Percentiles rank a stretch among this genome's conserved stretches.
phyloP scores from a whole-genome alignment of 2,329 filamentous ascomycete species.

The Aspergillus transmontanensis region DNA sequence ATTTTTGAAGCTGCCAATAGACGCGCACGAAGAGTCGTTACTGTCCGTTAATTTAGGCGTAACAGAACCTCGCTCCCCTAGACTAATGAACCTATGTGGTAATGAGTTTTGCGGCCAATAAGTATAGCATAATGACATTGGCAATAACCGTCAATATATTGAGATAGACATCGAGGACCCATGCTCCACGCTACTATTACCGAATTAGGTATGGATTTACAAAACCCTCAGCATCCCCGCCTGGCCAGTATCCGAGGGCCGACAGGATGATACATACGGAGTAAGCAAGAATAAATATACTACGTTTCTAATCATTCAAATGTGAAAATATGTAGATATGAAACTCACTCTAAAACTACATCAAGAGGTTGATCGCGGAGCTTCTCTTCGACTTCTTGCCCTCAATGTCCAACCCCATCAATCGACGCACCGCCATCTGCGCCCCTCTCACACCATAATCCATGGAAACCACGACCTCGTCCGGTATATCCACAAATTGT shows the following conservation, averaged over 20 bases:
- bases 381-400: conserved; percentile 11
- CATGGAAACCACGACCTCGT: conserved; percentile 42
- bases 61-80: not conserved
- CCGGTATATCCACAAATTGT: conserved; percentile 46
- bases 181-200: not conserved
- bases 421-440: conserved; percentile 39
- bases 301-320: not conserved
- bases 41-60: too few species aligned
- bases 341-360: not conserved
- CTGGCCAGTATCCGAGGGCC: not conserved
- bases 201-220: not conserved
- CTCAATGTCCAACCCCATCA: conserved; percentile 27
- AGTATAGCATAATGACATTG: not conserved
- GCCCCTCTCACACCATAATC: conserved; percentile 43
- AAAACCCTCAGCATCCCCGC: not conserved
- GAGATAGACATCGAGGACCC: not conserved
- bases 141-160: not conserved
- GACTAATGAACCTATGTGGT: not conserved
- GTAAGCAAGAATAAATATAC: not conserved
- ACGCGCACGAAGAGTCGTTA: not conserved
- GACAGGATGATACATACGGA: not conserved
- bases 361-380: conserved; percentile 2
- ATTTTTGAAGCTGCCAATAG: not conserved
- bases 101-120: not conserved
- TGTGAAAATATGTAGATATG: not conserved